These are phyloP conservation scores for Hysterium pulicare DNA, from an alignment of 2,329 filamentous ascomycete species.

Conservation along the genomic window DNA sequence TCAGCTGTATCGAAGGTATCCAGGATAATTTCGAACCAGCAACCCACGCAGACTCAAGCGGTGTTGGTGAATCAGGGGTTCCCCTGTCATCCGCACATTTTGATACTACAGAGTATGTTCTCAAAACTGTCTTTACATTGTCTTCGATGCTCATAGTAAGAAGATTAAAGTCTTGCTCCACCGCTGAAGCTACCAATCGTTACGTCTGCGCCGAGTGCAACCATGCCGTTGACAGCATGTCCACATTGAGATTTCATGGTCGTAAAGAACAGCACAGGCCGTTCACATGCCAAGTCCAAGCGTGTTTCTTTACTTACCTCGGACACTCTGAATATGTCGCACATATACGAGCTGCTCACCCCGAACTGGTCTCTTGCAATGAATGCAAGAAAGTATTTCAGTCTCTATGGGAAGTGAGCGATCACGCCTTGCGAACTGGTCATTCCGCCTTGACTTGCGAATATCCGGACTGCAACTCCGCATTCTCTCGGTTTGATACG, in stretches of 20 bases:
- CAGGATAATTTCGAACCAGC: no score
- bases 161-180: no score
- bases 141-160: no score
- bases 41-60: no score
- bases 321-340: background rate
- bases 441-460: constrained; percentile 11
- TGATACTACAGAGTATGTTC: no score
- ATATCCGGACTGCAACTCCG: constrained; percentile 7
- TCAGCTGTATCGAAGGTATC: no score
- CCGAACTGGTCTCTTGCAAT: constrained; percentile 5
- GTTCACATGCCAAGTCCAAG: background rate
- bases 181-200: no score
- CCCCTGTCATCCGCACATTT: no score
- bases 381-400: constrained; percentile 5
- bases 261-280: background rate
- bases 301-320: background rate
- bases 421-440: constrained; percentile 6
- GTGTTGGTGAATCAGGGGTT: no score
- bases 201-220: no score
- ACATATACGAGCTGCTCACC: background rate
- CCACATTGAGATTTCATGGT: background rate
- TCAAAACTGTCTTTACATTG: no score
- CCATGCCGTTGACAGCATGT: no score
- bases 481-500: constrained; percentile 11
- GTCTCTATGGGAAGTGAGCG: background rate